Evolutionary conservation across 106 monocot genomes (phyloP).

Genomic region (Dendrobium catenatum): DNA sequence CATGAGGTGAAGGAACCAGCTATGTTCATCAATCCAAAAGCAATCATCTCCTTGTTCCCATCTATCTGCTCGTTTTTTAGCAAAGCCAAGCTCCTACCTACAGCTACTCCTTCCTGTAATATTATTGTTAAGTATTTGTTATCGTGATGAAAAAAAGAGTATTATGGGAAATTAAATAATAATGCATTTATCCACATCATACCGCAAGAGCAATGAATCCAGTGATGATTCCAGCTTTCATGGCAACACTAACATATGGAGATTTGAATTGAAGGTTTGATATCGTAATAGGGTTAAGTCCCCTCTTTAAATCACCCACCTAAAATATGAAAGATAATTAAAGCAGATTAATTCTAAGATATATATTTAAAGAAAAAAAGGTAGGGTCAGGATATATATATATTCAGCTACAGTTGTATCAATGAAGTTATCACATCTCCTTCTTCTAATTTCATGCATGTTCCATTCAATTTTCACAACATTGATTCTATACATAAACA

Average conservation of each 20-base stretch:
- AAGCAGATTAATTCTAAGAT: too few relatives aligned
- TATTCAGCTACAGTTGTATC: too few relatives aligned
- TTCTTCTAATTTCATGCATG: too few relatives aligned
- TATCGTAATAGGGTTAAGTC: conserved; percentile 65
- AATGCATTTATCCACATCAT: background rate
- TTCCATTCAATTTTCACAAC: too few relatives aligned
- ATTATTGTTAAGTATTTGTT: background rate
- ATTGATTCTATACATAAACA: too few relatives aligned
- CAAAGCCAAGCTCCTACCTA: conserved; percentile 64
- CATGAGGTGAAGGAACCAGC: conserved; percentile 70
- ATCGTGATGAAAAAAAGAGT: background rate
- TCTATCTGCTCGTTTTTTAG: conserved; percentile 53
- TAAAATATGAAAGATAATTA: conserved; percentile 8
- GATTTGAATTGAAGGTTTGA: conserved; percentile 32
- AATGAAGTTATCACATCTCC: too few relatives aligned
- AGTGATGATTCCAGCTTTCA: conserved; percentile 60
- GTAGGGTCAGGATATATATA: too few relatives aligned
- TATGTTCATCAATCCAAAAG: conserved; percentile 77
- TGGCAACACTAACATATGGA: conserved; percentile 21
- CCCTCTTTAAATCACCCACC: conserved; percentile 83
- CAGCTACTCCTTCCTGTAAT: conserved; percentile 77
- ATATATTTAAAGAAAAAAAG: too few relatives aligned
- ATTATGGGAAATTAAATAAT: background rate
- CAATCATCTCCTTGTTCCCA: conserved; percentile 89
- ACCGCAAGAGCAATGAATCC: conserved; percentile 77